These are phyloP conservation scores for Suillus spraguei DNA, from an alignment of 768 basidiomycete species.

Conservation along the genomic window DNA sequence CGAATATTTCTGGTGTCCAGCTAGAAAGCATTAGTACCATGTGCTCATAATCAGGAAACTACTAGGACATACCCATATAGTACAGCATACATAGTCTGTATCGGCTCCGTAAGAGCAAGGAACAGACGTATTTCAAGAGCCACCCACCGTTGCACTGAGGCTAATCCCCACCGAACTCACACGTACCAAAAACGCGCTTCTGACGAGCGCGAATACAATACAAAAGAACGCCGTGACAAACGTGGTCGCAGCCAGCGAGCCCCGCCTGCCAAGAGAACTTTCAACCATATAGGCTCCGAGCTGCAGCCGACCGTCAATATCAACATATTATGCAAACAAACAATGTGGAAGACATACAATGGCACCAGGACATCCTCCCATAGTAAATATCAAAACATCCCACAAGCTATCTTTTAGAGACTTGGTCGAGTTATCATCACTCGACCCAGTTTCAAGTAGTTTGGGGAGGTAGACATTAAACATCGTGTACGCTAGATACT, in stretches of 20 bases:
- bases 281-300: slow-evolving; percentile 88
- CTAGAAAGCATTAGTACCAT: slow-evolving; percentile 24
- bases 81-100: slow-evolving; percentile 84
- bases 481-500: slow-evolving; percentile 75
- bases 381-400: slow-evolving; percentile 86
- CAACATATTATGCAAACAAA: neutral
- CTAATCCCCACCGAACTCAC: slow-evolving; percentile 76
- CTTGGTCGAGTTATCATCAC: slow-evolving; percentile 35
- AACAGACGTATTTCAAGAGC: neutral
- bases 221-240: slow-evolving; percentile 78
- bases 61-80: slow-evolving; percentile 55
- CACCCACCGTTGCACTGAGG: slow-evolving; percentile 61
- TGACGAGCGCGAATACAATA: slow-evolving; percentile 63
- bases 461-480: slow-evolving; percentile 93
- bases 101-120: slow-evolving; percentile 1
- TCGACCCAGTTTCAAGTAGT: slow-evolving; percentile 60
- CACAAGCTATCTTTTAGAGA: slow-evolving; percentile 66
- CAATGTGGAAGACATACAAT: slow-evolving; percentile 53
- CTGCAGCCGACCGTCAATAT: slow-evolving; percentile 37
- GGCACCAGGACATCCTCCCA: slow-evolving; percentile 85
- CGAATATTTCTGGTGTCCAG: slow-evolving; percentile 89
- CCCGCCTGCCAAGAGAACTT: slow-evolving; percentile 62
- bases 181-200: slow-evolving; percentile 59
- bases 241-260: slow-evolving; percentile 76
- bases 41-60: neutral